Percentiles rank a stretch among this genome's conserved stretches.
These are phyloP conservation scores for Cantharellus cinnabarinus DNA, from an alignment of 768 basidiomycete species.

Conservation along the genomic window DNA sequence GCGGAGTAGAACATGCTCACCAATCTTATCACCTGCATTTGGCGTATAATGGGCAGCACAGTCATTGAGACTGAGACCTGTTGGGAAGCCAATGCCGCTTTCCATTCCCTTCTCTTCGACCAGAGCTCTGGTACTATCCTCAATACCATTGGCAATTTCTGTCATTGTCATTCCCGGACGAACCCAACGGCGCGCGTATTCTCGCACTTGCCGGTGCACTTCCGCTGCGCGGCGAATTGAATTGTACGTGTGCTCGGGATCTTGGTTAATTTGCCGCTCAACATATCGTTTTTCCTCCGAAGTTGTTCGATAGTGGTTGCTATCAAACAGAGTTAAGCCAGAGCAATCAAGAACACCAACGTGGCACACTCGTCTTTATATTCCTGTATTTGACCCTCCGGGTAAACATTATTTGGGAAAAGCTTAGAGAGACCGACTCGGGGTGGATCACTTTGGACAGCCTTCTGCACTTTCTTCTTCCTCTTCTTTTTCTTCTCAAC, in stretches of 20 bases:
- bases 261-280: constrained; percentile 59
- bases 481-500: constrained; percentile 78
- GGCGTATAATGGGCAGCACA: constrained; percentile 95
- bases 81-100: constrained; percentile 86
- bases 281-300: constrained; percentile 75
- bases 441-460: constrained; percentile 71
- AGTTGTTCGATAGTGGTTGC: constrained; percentile 72
- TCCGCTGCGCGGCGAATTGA: constrained; percentile 85
- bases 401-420: constrained; percentile 69
- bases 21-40: constrained; percentile 72
- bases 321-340: constrained; percentile 15
- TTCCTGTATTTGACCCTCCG: constrained; percentile 76
- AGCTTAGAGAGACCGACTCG: constrained; percentile 74
- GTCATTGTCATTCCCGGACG: constrained; percentile 87
- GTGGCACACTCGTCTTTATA: constrained; percentile 75
- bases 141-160: constrained; percentile 83
- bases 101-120: constrained; percentile 82
- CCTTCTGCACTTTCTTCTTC: constrained; percentile 30
- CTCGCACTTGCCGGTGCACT: constrained; percentile 82
- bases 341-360: not conserved
- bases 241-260: constrained; percentile 71
- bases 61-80: constrained; percentile 81
- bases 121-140: constrained; percentile 73
- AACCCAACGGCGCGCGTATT: constrained; percentile 62
- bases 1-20: constrained; percentile 24